A percentile compares a stretch with the other conserved stretches of the same genome.
phyloP scores from a whole-genome alignment of 306 rosid species.

The Pyrus pyrifolia region DNA sequence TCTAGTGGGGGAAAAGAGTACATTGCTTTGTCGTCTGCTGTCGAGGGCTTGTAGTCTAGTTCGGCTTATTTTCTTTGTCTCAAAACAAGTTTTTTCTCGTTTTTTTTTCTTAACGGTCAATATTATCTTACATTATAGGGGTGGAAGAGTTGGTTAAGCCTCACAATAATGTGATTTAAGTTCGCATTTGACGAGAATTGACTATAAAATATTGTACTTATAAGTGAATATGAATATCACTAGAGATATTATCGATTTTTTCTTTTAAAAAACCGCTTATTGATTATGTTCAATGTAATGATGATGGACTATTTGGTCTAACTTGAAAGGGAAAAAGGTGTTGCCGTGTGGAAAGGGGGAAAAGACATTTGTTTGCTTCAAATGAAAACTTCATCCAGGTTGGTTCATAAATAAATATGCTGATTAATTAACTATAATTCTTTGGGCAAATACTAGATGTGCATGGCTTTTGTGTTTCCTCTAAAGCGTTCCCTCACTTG shows the following conservation, averaged over 20 bases:
- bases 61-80: not conserved
- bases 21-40: too few species aligned
- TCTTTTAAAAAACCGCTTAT: too few species aligned
- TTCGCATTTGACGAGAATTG: accelerated
- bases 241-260: too few species aligned
- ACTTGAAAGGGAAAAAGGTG: not conserved
- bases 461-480: not conserved
- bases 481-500: not conserved
- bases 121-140: too few species aligned
- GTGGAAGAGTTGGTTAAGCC: accelerated
- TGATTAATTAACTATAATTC: not conserved
- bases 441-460: not conserved
- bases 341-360: not conserved
- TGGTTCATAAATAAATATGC: not conserved
- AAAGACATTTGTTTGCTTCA: not conserved
- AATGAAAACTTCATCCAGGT: not conserved
- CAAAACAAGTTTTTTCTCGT: not conserved
- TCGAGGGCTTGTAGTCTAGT: not conserved
- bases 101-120: too few species aligned
- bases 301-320: not conserved
- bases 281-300: not conserved
- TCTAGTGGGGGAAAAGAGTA: not conserved
- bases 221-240: accelerated
- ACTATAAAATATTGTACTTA: too few species aligned
- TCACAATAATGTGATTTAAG: too few species aligned